phyloP scores from a whole-genome alignment of 2,329 filamentous ascomycete genomes.

The Gnomoniopsis smithogilvyi region DNA sequence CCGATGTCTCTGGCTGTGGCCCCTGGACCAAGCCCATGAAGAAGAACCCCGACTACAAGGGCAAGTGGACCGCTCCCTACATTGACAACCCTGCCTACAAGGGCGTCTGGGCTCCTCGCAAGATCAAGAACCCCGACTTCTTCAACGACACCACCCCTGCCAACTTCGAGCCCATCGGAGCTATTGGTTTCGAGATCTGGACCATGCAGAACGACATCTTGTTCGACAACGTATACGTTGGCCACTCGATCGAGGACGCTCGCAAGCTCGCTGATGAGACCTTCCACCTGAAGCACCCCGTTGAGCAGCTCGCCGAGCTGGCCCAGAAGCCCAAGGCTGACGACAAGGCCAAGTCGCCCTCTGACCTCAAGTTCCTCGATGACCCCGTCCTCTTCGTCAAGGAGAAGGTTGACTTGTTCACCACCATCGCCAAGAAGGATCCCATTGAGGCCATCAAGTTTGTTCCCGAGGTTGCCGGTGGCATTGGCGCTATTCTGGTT shows the following conservation, averaged over 20 bases:
- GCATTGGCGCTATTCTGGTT: constrained; percentile 67
- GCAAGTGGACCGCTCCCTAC: constrained; percentile 90
- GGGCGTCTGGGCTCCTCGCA: constrained; percentile 88
- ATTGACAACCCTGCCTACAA: constrained; percentile 99
- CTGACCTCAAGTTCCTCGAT: constrained; percentile 82
- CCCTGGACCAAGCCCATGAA: constrained; percentile 89
- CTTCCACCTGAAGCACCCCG: constrained; percentile 81
- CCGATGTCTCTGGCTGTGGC: constrained; percentile 89
- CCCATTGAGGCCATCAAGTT: constrained; percentile 82
- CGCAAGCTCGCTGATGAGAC: constrained; percentile 85
- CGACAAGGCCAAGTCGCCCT: constrained; percentile 62
- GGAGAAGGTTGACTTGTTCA: constrained; percentile 91
- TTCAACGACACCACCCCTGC: constrained; percentile 96
- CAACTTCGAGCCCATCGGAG: constrained; percentile 97
- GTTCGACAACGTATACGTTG: constrained; percentile 99
- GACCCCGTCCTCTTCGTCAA: constrained; percentile 84
- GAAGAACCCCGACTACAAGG: constrained; percentile 97
- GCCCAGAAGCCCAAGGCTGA: constrained; percentile 74
- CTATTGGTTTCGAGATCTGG: constrained; percentile 99
- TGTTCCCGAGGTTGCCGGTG: constrained; percentile 87
- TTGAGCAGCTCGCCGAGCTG: constrained; percentile 78
- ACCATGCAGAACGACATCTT: constrained; percentile 99
- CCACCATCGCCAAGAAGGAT: constrained; percentile 76
- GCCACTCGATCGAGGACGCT: constrained; percentile 92
- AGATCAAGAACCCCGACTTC: constrained; percentile 95